Conservation (phyloP, 768 basidiomycete genomes). For the Austroboletus eburneus region DNA sequence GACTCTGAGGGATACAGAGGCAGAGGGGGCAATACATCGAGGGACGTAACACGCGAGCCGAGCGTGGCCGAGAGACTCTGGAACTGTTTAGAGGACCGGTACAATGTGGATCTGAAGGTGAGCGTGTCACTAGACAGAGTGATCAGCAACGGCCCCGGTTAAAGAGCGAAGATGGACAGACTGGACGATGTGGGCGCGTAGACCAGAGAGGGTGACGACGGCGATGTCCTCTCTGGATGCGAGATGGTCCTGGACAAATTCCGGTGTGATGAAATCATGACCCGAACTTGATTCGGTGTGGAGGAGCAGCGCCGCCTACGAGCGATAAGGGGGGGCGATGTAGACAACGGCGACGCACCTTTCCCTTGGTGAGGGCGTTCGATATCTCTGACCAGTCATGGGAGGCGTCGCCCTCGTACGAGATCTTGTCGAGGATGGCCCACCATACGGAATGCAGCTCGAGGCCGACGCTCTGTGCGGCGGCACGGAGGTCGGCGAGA, state of each 20-base stretch:
- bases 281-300: slow-evolving; percentile 58
- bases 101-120: slow-evolving; percentile 42
- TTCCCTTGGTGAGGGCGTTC: too few species aligned
- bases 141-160: slow-evolving; percentile 31
- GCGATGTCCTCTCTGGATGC: slow-evolving; percentile 43
- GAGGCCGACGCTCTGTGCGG: slow-evolving; percentile 64
- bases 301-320: slow-evolving; percentile 74
- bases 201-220: slow-evolving; percentile 77
- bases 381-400: too few species aligned
- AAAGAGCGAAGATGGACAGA: too few species aligned
- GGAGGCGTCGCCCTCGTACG: too few species aligned
- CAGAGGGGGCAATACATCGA: too few species aligned
- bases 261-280: slow-evolving; percentile 57
- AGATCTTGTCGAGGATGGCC: too few species aligned
- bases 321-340: slow-evolving; percentile 4
- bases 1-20: too few species aligned
- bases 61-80: too few species aligned
- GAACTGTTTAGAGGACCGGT: slow-evolving; percentile 39
- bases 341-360: slow-evolving; percentile 42
- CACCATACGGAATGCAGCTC: slow-evolving; percentile 64
- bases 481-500: slow-evolving; percentile 68
- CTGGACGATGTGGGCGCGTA: slow-evolving; percentile 68
- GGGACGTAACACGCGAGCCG: too few species aligned
- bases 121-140: slow-evolving; percentile 34
- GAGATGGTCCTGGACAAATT: slow-evolving; percentile 77